These are phyloP conservation scores for Lentinula lateritia DNA, from an alignment of 768 basidiomycete genomes.

Conservation along the genomic window DNA sequence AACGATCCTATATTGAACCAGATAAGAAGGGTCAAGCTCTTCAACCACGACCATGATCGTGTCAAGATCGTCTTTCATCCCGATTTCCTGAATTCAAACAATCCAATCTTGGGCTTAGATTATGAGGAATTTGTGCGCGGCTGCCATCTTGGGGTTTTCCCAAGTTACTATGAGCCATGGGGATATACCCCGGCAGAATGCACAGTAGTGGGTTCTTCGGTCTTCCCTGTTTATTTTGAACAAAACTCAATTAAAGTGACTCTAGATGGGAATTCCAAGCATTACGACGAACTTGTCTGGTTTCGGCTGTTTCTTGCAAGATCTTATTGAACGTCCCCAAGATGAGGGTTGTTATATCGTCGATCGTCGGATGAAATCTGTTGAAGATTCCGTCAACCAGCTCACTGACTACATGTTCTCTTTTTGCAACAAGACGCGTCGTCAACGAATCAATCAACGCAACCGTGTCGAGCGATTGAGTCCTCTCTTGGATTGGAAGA, in stretches of 20 bases:
- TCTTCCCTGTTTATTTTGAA: not conserved
- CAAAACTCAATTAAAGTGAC: not conserved
- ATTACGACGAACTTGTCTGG: conserved; percentile 98
- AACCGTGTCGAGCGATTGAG: conserved; percentile 94
- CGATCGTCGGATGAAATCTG: conserved; percentile 82
- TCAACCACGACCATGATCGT: conserved; percentile 83
- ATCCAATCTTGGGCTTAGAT: conserved; percentile 94
- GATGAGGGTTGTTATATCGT: conserved; percentile 98
- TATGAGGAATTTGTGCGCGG: conserved; percentile 99
- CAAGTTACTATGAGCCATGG: conserved; percentile 96
- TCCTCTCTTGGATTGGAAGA: conserved; percentile 97
- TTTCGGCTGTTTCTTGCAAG: conserved; percentile 98
- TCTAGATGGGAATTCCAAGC: conserved; percentile 93
- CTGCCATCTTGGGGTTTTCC: conserved; percentile 97
- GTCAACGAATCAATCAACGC: conserved; percentile 97
- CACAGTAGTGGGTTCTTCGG: conserved; percentile 68
- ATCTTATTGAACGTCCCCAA: conserved; percentile 89
- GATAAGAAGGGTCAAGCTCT: conserved; percentile 88
- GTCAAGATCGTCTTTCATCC: conserved; percentile 99
- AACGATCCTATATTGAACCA: conserved; percentile 94
- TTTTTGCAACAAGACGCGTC: conserved; percentile 79
- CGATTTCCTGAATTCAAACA: conserved; percentile 96
- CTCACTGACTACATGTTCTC: conserved; percentile 70
- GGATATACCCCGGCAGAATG: conserved; percentile 98
- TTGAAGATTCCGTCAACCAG: conserved; percentile 88